A percentile compares a stretch with the other conserved stretches of the same genome.
These are phyloP conservation scores for Phoma sp. DNA, from an alignment of 2,329 filamentous ascomycete species.

Conservation along the genomic window DNA sequence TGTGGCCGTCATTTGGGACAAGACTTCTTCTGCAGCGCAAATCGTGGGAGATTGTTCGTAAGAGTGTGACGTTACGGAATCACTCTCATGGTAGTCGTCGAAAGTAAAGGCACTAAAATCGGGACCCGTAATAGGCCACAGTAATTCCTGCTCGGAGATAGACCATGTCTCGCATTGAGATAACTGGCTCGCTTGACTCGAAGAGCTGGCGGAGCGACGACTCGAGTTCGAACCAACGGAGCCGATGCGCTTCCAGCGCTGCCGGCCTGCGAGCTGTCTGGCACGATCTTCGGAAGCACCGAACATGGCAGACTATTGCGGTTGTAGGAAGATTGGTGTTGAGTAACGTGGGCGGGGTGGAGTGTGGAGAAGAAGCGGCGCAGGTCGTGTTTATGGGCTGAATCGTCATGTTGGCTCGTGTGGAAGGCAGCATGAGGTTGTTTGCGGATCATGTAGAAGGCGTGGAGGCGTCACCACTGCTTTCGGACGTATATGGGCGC, in stretches of 20 bases:
- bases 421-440: conserved; percentile 15
- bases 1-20: conserved; percentile 5
- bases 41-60: background rate
- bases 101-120: background rate
- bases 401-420: background rate
- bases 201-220: conserved; percentile 23
- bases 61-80: background rate
- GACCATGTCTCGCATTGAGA: conserved; percentile 10
- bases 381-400: conserved; percentile 12
- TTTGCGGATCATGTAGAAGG: conserved; percentile 10
- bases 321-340: conserved; percentile 8
- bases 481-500: background rate
- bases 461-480: conserved; percentile 9
- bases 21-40: conserved; percentile 8
- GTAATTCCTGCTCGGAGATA: conserved; percentile 13
- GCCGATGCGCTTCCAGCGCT: conserved; percentile 33
- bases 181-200: conserved; percentile 17
- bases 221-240: conserved; percentile 27
- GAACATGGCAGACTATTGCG: conserved; percentile 32
- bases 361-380: conserved; percentile 1
- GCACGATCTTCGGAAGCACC: conserved; percentile 44
- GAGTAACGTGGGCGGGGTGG: conserved; percentile 11
- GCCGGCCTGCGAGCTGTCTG: conserved; percentile 42
- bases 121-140: background rate
- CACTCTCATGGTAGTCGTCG: background rate